phyloP scores from a whole-genome alignment of 257 asterid species.

The Vinca minor region DNA sequence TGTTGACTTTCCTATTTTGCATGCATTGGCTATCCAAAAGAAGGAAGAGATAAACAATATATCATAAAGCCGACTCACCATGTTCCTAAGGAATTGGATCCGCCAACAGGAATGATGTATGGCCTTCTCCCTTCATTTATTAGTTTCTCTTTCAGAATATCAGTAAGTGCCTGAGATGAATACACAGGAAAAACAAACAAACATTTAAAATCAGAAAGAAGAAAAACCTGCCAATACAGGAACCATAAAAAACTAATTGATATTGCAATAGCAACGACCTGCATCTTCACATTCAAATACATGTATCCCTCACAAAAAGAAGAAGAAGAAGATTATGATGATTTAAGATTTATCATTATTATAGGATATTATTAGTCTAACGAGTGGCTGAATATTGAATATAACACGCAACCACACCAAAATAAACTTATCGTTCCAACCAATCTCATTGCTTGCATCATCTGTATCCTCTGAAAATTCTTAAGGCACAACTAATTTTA shows the following conservation, averaged over 20 bases:
- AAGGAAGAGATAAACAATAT: conserved; percentile 4
- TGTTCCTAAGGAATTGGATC: conserved; percentile 92
- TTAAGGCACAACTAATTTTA: neutral
- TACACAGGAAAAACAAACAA: conserved; percentile 9
- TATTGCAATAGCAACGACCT: too few relatives aligned
- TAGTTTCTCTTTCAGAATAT: conserved; percentile 65
- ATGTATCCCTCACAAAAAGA: too few relatives aligned
- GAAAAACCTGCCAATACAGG: neutral
- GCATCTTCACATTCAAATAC: too few relatives aligned
- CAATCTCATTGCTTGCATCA: neutral
- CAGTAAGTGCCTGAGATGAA: conserved; percentile 62
- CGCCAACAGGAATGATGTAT: conserved; percentile 91
- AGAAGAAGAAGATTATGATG: too few relatives aligned
- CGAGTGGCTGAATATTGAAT: neutral
- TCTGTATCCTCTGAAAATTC: too few relatives aligned
- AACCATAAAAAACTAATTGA: neutral
- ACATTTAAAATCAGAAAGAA: neutral
- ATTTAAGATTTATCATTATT: too few relatives aligned
- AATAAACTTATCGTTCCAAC: neutral
- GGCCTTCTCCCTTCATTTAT: conserved; percentile 86
- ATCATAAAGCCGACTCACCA: conserved; percentile 45
- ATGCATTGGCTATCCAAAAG: neutral
- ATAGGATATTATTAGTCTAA: too few relatives aligned
- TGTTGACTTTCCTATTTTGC: neutral
- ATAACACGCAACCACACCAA: neutral